phyloP scores from a whole-genome alignment of 2,329 filamentous ascomycete genomes.

The Calonectria hongkongensis region DNA sequence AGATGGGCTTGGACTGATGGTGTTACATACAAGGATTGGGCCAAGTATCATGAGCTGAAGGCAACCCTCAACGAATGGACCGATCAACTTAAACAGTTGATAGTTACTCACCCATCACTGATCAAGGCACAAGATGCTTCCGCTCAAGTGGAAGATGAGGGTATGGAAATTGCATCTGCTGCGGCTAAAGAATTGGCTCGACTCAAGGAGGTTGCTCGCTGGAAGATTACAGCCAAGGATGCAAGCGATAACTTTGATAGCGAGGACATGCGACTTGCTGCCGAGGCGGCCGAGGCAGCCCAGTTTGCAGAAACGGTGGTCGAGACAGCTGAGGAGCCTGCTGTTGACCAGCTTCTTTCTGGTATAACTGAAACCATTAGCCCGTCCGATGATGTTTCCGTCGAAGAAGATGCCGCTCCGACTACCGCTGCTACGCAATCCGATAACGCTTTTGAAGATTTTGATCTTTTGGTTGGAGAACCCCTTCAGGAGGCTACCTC shows the following conservation, averaged over 20 bases:
- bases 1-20: conserved; percentile 97
- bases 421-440: conserved; percentile 41
- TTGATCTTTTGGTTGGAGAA: conserved; percentile 48
- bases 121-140: conserved; percentile 80
- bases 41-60: conserved; percentile 93
- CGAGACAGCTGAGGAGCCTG: conserved; percentile 47
- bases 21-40: conserved; percentile 97
- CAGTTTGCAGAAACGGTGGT: conserved; percentile 51
- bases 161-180: conserved; percentile 86
- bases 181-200: conserved; percentile 87
- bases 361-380: conserved; percentile 46
- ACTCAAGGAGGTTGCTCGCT: conserved; percentile 88
- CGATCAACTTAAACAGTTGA: conserved; percentile 84
- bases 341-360: conserved; percentile 55
- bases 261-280: conserved; percentile 76
- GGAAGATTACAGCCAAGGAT: conserved; percentile 88
- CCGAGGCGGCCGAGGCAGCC: conserved; percentile 60
- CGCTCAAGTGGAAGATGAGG: conserved; percentile 82
- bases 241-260: conserved; percentile 86
- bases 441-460: conserved; percentile 49
- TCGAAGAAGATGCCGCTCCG: conserved; percentile 37
- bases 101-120: conserved; percentile 83
- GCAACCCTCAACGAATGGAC: conserved; percentile 90
- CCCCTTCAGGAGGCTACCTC: conserved; percentile 40
- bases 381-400: conserved; percentile 40